A percentile compares a stretch with the other conserved stretches of the same genome.
These are phyloP conservation scores for Talaromyces albobiverticillius DNA, from an alignment of 2,329 filamentous ascomycete species.

Conservation along the genomic window DNA sequence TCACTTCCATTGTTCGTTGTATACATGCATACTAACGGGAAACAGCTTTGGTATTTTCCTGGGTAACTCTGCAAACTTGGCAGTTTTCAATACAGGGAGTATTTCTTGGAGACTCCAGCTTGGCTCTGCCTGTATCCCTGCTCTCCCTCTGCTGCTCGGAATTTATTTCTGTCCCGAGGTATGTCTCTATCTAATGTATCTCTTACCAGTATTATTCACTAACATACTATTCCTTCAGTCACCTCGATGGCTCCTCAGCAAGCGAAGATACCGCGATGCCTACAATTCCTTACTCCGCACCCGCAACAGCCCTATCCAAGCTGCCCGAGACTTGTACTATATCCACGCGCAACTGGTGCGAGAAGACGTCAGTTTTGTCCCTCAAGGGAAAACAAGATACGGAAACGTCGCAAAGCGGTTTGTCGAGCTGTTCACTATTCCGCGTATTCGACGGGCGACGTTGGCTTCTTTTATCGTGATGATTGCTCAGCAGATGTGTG, in stretches of 20 bases:
- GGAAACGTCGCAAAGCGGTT: conserved; percentile 60
- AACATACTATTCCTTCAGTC: too few species aligned
- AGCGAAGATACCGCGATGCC: conserved; percentile 59
- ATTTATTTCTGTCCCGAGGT: conserved; percentile 64
- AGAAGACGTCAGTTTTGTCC: conserved; percentile 35
- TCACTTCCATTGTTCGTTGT: too few species aligned
- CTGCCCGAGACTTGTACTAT: conserved; percentile 61
- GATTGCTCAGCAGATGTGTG: conserved; percentile 71
- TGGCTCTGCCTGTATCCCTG: conserved; percentile 63
- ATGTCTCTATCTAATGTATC: conserved; percentile 61
- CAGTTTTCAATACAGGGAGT: conserved; percentile 55
- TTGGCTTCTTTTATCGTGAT: conserved; percentile 76
- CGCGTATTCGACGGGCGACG: conserved; percentile 58
- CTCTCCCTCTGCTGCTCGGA: conserved; percentile 58
- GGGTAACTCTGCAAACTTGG: conserved; percentile 63
- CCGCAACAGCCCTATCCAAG: conserved; percentile 58
- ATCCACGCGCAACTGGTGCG: conserved; percentile 53
- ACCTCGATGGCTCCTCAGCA: conserved; percentile 66
- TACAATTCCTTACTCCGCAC: conserved; percentile 58
- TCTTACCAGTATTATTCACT: too few species aligned
- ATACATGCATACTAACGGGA: too few species aligned
- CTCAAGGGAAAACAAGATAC: conserved; percentile 32
- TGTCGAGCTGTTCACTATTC: conserved; percentile 48
- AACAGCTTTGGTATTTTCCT: conserved; percentile 66
- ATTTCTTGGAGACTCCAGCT: conserved; percentile 64